Evolutionary conservation across 2,329 filamentous ascomycete species (phyloP).

Genomic region (Neopestalotiopsis rosae): DNA sequence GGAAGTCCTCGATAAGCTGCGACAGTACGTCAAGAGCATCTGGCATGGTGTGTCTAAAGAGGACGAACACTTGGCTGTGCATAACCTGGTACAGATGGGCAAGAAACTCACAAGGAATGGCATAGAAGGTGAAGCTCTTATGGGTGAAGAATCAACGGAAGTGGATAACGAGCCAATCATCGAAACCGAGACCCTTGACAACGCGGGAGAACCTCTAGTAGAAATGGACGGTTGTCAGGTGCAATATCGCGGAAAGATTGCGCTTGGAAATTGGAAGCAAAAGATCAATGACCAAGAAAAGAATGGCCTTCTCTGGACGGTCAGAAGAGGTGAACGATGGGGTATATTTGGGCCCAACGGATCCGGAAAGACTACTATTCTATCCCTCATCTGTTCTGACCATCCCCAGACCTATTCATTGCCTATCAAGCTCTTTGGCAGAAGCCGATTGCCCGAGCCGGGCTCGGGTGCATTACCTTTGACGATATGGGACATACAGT

Average conservation of each 20-base stretch:
- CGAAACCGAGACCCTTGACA: slow-evolving; percentile 17
- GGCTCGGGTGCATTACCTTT: slow-evolving; percentile 72
- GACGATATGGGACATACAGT: slow-evolving; percentile 91
- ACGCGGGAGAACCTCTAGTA: slow-evolving; percentile 72
- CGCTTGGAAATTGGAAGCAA: slow-evolving; percentile 82
- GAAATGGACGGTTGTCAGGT: slow-evolving; percentile 88
- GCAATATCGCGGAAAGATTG: slow-evolving; percentile 77
- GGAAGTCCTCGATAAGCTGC: slow-evolving; percentile 61
- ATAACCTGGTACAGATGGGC: slow-evolving; percentile 56
- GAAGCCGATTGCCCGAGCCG: slow-evolving; percentile 76
- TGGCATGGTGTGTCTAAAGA: slow-evolving; percentile 48
- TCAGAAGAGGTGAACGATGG: slow-evolving; percentile 85
- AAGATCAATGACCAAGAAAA: slow-evolving; percentile 51
- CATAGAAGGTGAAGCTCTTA: slow-evolving; percentile 42
- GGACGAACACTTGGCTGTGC: slow-evolving; percentile 53
- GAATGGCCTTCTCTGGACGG: slow-evolving; percentile 79
- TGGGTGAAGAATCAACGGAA: slow-evolving; percentile 31
- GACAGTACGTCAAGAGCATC: slow-evolving; percentile 52
- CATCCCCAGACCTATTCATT: slow-evolving; percentile 93
- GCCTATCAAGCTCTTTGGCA: slow-evolving; percentile 85
- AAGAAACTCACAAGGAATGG: slow-evolving; percentile 48
- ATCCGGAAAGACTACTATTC: slow-evolving; percentile 92
- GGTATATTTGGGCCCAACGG: slow-evolving; percentile 93
- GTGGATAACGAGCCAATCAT: slow-evolving; percentile 23
- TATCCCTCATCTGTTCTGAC: slow-evolving; percentile 92